phyloP scores from a whole-genome alignment of 1,284 basidiomycete species.

The Ustilago shanxiensis region DNA sequence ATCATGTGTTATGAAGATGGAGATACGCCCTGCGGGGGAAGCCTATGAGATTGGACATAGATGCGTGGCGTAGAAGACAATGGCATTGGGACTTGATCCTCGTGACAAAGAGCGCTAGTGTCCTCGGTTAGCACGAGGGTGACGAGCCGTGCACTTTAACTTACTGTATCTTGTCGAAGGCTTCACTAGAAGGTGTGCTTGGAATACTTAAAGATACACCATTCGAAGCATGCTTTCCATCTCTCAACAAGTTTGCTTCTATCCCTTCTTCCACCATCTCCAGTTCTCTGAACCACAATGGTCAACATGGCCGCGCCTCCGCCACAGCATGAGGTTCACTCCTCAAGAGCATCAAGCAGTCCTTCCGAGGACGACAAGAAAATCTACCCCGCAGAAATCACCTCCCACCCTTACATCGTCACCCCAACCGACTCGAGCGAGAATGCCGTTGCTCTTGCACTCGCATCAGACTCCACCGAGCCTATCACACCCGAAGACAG shows the following conservation, averaged over 20 bases:
- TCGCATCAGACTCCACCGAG: conserved; percentile 18
- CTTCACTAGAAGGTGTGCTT: too few relatives aligned
- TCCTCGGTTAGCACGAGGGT: background rate
- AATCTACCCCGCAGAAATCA: background rate
- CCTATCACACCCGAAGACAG: conserved; percentile 39
- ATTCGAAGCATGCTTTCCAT: background rate
- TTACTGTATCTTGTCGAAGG: background rate
- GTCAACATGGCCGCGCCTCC: too few relatives aligned
- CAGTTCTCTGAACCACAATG: too few relatives aligned
- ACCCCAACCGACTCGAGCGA: conserved; percentile 8
- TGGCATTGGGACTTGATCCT: background rate
- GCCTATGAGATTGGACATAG: background rate
- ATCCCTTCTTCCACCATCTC: too few relatives aligned
- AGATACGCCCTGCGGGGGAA: too few relatives aligned
- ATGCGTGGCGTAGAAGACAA: background rate
- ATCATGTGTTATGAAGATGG: too few relatives aligned
- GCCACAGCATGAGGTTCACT: background rate
- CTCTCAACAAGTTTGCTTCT: too few relatives aligned
- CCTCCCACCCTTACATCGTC: background rate
- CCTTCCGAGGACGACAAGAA: background rate
- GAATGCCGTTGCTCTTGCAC: conserved; percentile 35
- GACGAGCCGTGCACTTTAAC: too few relatives aligned
- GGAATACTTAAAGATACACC: background rate
- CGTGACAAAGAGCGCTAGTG: background rate
- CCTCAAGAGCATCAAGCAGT: background rate